Base-by-base conservation (phyloP, 108 stramenopile genomes). In the Cyclotella choctawhatcheeana region DNA sequence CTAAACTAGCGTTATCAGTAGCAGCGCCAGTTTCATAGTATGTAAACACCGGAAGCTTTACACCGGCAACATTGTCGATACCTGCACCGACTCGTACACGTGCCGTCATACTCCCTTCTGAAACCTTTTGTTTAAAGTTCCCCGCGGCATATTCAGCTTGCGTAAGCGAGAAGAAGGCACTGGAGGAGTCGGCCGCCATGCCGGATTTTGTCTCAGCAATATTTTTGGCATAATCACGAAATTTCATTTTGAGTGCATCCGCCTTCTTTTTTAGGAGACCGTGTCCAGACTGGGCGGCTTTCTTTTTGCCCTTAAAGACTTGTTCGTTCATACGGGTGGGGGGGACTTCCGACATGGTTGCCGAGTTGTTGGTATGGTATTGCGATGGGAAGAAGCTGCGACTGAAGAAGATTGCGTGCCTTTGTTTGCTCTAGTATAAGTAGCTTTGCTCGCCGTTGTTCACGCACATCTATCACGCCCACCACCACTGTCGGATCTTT, bases 81-180 rank as follows among this genome's bases (percentile, higher is more conserved):
- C 90, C 90, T 10, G 92, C 93, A 26, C 89, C 90, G 44, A 96
- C 88, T 44, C 95, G 91, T 44, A 94, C 79, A 47, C 90, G 81
- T 40, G 95, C 96, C 32, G 84, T 87, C 89, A 97, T 89, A 69
- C 79, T 74, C 47, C 93, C 94, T 67, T 95, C 96, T 26, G 95
- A 77, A 22, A 99, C 96, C 85, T 97, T 97, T 62, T 88, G 91
- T 69, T 96, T 91, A 83, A 99, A 99, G 86, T 97, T 96, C 16
- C 98, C 98, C 14, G 97, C 98, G 29, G 97, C 98, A 75, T 99
- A 98, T 81, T 98, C 96, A n/a, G 97, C 97, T 65, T 97, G 94
- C 7, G 98, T 99, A 54, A 99, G 68, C 29, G 90, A 92, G 83
- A 99, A 99, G 71, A 94, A 99, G 12, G 98, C 95, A 52, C 64